Evolutionary conservation across 2,329 filamentous ascomycete genomes (phyloP).

Genomic region (Arthrobotrys sphaeroides): DNA sequence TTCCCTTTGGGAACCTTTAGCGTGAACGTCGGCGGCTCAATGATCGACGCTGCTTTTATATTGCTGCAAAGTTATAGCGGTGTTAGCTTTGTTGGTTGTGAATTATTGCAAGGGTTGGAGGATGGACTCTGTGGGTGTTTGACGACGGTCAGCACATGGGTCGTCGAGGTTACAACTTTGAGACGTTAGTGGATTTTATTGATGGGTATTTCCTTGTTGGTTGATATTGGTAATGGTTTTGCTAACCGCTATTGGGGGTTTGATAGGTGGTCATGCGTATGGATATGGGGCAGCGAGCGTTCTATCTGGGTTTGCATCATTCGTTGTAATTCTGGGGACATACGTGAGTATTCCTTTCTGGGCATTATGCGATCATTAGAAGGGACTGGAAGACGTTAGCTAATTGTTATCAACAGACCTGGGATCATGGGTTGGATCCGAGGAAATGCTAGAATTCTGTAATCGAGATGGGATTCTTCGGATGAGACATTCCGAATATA

Average conservation of each 20-base stretch:
- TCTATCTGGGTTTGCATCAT: slow-evolving; percentile 52
- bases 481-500: slow-evolving; percentile 8
- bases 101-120: slow-evolving; percentile 73
- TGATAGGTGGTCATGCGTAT: slow-evolving; percentile 55
- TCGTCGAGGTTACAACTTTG: slow-evolving; percentile 69
- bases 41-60: slow-evolving; percentile 73
- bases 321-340: slow-evolving; percentile 57
- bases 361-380: not conserved
- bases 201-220: not conserved
- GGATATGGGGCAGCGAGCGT: slow-evolving; percentile 56
- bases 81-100: slow-evolving; percentile 70
- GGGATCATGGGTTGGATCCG: slow-evolving; percentile 44
- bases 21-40: slow-evolving; percentile 81
- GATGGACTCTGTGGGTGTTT: slow-evolving; percentile 75
- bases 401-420: slow-evolving; percentile 21
- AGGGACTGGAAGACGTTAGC: too few relatives aligned
- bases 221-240: not conserved
- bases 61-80: slow-evolving; percentile 61
- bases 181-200: slow-evolving; percentile 60
- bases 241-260: slow-evolving; percentile 4
- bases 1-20: slow-evolving; percentile 89
- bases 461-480: not conserved
- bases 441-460: slow-evolving; percentile 37
- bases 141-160: slow-evolving; percentile 75
- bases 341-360: slow-evolving; percentile 48